Conservation (phyloP, 441 rosid species). For the Croton laevigatus region DNA sequence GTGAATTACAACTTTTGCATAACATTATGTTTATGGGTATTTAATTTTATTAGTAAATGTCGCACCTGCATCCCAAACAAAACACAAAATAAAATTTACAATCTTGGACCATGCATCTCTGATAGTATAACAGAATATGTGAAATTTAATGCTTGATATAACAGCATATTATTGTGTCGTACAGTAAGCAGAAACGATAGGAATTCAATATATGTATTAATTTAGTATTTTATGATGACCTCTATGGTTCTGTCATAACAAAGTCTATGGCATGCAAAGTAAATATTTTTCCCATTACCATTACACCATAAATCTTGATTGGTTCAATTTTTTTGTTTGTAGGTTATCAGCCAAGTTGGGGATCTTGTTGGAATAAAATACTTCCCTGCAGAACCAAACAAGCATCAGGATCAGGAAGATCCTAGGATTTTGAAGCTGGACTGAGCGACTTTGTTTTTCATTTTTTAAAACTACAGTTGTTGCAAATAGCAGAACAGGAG, state of each 20-base stretch:
- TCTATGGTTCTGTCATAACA: neutral
- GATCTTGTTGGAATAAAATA: constrained; percentile 76
- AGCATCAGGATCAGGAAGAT: constrained; percentile 31
- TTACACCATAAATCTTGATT: neutral
- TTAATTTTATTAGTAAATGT: too few species aligned
- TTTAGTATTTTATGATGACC: neutral
- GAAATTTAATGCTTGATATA: neutral
- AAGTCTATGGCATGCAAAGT: neutral
- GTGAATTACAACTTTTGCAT: too few species aligned
- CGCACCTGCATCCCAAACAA: too few species aligned
- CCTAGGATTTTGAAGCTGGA: constrained; percentile 16
- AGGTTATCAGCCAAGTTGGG: constrained; percentile 78
- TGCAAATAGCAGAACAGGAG: neutral
- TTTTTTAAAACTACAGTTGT: neutral
- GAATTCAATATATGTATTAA: neutral
- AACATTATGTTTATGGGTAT: too few species aligned
- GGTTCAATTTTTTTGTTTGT: neutral
- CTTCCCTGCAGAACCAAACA: constrained; percentile 70
- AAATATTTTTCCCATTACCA: neutral
- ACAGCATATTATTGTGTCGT: neutral
- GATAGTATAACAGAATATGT: neutral
- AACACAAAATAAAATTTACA: too few species aligned
- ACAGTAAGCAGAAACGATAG: neutral
- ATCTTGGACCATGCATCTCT: neutral
- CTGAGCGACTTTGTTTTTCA: neutral